Evolutionary conservation across 2,329 filamentous ascomycete species (phyloP).

Genomic region (Thermoascus crustaceus): DNA sequence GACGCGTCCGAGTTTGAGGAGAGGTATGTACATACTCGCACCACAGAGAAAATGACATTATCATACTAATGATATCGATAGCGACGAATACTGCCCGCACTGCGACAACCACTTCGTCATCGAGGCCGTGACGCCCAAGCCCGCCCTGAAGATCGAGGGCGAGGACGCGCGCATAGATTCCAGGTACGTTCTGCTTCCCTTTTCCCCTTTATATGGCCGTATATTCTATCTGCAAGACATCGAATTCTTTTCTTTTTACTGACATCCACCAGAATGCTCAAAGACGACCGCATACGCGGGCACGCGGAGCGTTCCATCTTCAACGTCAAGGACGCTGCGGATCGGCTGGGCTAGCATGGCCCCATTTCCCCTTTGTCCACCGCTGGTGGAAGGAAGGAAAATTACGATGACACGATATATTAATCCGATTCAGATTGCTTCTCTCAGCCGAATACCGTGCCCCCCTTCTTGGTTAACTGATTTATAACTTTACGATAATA

Average conservation of each 20-base stretch:
- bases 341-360: slow-evolving; percentile 60
- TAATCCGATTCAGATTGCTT: too few species aligned
- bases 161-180: slow-evolving; percentile 80
- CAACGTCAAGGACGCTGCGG: slow-evolving; percentile 64
- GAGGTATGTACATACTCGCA: too few species aligned
- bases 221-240: too few species aligned
- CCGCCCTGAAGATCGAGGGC: slow-evolving; percentile 77
- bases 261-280: slow-evolving; percentile 91
- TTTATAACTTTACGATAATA: too few species aligned
- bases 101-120: slow-evolving; percentile 98
- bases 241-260: too few species aligned
- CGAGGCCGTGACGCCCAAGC: slow-evolving; percentile 76
- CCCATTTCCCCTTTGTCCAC: too few species aligned
- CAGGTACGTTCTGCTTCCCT: slow-evolving; percentile 36
- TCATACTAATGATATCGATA: too few species aligned
- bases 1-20: slow-evolving; percentile 89
- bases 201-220: too few species aligned
- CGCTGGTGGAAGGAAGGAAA: not conserved
- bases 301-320: slow-evolving; percentile 60
- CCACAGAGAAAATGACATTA: too few species aligned
- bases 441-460: too few species aligned
- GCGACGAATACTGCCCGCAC: slow-evolving; percentile 97
- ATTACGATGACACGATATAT: slow-evolving; percentile 21
- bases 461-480: too few species aligned
- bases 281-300: slow-evolving; percentile 68